Percentiles rank a stretch among this genome's conserved stretches.
These are phyloP conservation scores for Mycena olivaceomarginata DNA, from an alignment of 768 basidiomycete genomes.

Conservation along the genomic window DNA sequence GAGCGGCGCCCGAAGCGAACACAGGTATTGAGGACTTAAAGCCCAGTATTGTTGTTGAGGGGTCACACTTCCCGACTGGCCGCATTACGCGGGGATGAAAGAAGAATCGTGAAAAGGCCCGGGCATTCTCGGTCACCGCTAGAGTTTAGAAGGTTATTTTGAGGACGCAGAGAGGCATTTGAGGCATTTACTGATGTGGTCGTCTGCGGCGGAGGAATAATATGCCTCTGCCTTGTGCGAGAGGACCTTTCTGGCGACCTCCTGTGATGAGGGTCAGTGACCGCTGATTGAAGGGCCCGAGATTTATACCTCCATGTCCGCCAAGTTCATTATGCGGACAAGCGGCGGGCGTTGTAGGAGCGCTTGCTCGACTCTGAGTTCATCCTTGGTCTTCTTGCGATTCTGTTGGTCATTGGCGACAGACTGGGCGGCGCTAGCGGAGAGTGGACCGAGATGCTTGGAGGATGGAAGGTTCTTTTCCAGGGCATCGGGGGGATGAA, in stretches of 20 bases:
- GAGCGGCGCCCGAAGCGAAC: constrained; percentile 89
- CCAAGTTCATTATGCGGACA: constrained; percentile 81
- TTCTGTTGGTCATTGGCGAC: constrained; percentile 61
- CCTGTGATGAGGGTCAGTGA: constrained; percentile 59
- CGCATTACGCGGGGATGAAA: constrained; percentile 91
- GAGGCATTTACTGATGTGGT: constrained; percentile 80
- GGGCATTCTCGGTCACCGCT: constrained; percentile 83
- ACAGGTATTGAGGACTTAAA: constrained; percentile 84
- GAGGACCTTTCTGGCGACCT: constrained; percentile 83
- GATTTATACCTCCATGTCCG: constrained; percentile 85
- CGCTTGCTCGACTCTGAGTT: constrained; percentile 79
- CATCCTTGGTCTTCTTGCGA: constrained; percentile 78
- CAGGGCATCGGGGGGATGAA: constrained; percentile 91
- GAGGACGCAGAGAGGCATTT: background rate
- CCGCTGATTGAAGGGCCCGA: background rate
- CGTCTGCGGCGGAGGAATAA: constrained; percentile 92
- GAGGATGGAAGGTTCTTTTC: constrained; percentile 80
- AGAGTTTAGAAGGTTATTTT: constrained; percentile 25
- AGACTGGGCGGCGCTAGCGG: constrained; percentile 62
- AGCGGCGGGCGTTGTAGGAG: constrained; percentile 78
- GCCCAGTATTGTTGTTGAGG: constrained; percentile 85
- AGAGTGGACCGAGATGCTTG: constrained; percentile 84
- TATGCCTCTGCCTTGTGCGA: constrained; percentile 87
- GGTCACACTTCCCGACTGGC: constrained; percentile 76
- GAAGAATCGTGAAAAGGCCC: constrained; percentile 91